phyloP scores from a whole-genome alignment of 352 stramenopile species.

The Pythium oligandrum region DNA sequence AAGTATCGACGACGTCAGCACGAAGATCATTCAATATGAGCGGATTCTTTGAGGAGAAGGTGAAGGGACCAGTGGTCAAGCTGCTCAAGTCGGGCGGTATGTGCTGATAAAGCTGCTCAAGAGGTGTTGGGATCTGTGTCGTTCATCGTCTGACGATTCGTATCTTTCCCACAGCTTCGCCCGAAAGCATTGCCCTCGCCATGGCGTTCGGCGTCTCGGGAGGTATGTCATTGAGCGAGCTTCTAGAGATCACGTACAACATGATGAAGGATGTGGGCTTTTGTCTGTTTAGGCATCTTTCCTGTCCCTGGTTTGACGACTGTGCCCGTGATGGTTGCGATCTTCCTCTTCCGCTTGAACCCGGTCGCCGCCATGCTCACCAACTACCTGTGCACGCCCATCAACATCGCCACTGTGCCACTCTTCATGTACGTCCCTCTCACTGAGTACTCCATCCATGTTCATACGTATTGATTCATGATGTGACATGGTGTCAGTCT shows the following conservation, averaged over 20 bases:
- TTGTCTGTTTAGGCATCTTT: slow-evolving; percentile 46
- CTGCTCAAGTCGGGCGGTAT: slow-evolving; percentile 66
- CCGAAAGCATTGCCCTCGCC: slow-evolving; percentile 63
- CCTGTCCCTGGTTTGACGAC: slow-evolving; percentile 73
- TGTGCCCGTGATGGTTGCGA: slow-evolving; percentile 66
- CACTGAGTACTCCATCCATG: not conserved
- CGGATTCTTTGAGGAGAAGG: slow-evolving; percentile 61
- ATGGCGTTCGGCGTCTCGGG: slow-evolving; percentile 78
- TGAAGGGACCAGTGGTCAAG: slow-evolving; percentile 67
- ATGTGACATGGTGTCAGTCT: slow-evolving; percentile 24
- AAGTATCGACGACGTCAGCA: not conserved
- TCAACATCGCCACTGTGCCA: slow-evolving; percentile 73
- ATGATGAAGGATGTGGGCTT: not conserved
- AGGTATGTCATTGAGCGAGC: slow-evolving; percentile 15
- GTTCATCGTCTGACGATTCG: slow-evolving; percentile 2
- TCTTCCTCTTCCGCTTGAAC: slow-evolving; percentile 79
- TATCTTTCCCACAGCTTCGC: slow-evolving; percentile 37
- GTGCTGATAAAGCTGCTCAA: not conserved
- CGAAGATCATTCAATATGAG: slow-evolving; percentile 10
- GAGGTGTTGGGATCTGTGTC: not conserved
- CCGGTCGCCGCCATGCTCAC: slow-evolving; percentile 78
- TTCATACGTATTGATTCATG: not conserved
- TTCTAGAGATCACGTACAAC: not conserved
- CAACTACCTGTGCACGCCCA: slow-evolving; percentile 73
- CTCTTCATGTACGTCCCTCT: slow-evolving; percentile 61